A percentile compares a stretch with the other conserved stretches of the same genome.
Conservation (phyloP, 2,329 filamentous ascomycete genomes). For the Botryotinia narcissicola region DNA sequence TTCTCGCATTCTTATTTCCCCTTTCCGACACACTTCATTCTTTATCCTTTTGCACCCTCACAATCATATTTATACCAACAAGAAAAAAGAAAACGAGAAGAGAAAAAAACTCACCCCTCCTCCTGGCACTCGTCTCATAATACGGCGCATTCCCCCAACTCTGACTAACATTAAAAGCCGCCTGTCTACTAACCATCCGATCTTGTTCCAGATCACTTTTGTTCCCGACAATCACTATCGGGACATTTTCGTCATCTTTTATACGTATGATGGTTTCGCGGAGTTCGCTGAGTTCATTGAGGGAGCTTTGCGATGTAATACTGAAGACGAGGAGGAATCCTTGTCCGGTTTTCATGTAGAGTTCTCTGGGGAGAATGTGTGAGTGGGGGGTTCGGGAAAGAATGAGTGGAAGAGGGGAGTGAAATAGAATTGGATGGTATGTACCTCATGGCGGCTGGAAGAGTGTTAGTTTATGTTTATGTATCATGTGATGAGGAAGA, state of each 20-base stretch:
- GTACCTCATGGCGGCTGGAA: conserved; percentile 56
- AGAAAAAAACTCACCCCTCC: conserved; percentile 45
- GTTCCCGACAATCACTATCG: conserved; percentile 72
- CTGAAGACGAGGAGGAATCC: conserved; percentile 74
- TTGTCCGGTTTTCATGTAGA: conserved; percentile 75
- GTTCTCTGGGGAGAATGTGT: conserved; percentile 49
- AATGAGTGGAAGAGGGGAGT: no score
- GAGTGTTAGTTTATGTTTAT: conserved; percentile 25
- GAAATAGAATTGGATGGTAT: not conserved
- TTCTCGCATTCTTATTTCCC: not conserved
- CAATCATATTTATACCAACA: not conserved
- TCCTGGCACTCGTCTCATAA: conserved; percentile 67
- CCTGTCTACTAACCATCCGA: conserved; percentile 61
- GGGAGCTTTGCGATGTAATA: conserved; percentile 66
- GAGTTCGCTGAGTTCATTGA: conserved; percentile 67
- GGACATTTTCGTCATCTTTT: conserved; percentile 67
- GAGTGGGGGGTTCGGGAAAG: not conserved
- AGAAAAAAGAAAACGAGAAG: not conserved
- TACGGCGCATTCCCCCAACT: conserved; percentile 71
- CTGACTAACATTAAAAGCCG: conserved; percentile 65
- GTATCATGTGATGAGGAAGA: conserved; percentile 28
- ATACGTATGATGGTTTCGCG: conserved; percentile 72
- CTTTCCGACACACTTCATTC: not conserved
- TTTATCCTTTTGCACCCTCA: not conserved
- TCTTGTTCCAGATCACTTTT: conserved; percentile 73